Conservation (phyloP, 2,329 filamentous ascomycete genomes). For the Raffaelea ambrosiae region DNA sequence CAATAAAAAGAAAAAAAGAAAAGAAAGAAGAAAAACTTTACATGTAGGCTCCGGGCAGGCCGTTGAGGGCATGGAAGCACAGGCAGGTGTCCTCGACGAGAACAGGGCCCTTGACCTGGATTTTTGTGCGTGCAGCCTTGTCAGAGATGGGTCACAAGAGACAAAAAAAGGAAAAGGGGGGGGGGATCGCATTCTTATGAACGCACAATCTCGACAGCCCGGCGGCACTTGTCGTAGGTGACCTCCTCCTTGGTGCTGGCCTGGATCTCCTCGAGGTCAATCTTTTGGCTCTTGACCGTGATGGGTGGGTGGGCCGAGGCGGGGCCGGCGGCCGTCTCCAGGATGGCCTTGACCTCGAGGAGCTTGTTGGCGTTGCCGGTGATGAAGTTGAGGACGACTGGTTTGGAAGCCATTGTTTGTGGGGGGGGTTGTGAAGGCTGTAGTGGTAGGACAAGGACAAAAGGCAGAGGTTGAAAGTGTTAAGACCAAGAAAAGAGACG, state of each 20-base stretch:
- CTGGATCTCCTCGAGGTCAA: slow-evolving; percentile 86
- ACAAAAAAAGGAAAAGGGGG: background rate
- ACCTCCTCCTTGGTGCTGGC: slow-evolving; percentile 90
- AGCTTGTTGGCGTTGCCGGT: slow-evolving; percentile 96
- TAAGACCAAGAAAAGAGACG: no score
- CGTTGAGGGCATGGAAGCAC: slow-evolving; percentile 82
- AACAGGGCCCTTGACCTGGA: slow-evolving; percentile 72
- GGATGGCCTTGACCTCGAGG: slow-evolving; percentile 77
- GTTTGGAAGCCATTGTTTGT: slow-evolving; percentile 36
- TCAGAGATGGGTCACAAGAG: slow-evolving; percentile 2
- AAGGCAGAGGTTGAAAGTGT: no score
- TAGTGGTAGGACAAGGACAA: slow-evolving; percentile 1
- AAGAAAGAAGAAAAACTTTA: no score
- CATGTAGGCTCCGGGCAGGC: slow-evolving; percentile 96
- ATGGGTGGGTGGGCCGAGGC: slow-evolving; percentile 30
- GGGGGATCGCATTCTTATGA: background rate
- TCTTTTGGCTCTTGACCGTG: slow-evolving; percentile 60
- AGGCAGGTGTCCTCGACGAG: slow-evolving; percentile 94
- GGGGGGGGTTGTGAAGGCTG: slow-evolving; percentile 5
- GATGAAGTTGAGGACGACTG: slow-evolving; percentile 70
- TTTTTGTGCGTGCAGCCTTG: no score
- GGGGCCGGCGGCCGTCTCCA: slow-evolving; percentile 40
- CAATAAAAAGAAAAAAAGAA: background rate
- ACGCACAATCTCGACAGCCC: slow-evolving; percentile 68
- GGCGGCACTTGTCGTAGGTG: slow-evolving; percentile 74